Evolutionary conservation across 352 stramenopile species (phyloP).

Genomic region (Halophytophthora batemanensis): DNA sequence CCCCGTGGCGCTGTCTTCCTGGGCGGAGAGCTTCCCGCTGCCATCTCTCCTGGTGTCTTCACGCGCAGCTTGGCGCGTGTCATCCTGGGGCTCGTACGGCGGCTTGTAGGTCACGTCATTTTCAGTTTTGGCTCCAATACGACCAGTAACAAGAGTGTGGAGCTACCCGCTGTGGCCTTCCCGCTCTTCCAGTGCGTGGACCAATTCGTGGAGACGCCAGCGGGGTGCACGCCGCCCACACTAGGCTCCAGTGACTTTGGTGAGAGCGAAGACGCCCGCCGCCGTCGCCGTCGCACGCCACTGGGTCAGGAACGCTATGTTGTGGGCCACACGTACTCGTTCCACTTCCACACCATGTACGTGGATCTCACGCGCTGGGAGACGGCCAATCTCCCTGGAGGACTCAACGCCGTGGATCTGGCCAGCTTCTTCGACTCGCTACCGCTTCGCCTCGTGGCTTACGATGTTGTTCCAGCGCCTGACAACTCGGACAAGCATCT

Average conservation of each 20-base stretch:
- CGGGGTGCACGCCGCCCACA: slow-evolving; percentile 43
- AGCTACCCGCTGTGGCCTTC: slow-evolving; percentile 68
- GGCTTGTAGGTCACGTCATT: slow-evolving; percentile 59
- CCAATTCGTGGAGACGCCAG: slow-evolving; percentile 69
- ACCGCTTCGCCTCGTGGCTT: slow-evolving; percentile 69
- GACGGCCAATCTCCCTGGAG: slow-evolving; percentile 71
- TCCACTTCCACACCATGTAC: slow-evolving; percentile 90
- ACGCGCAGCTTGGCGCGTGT: slow-evolving; percentile 73
- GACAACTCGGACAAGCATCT: slow-evolving; percentile 31
- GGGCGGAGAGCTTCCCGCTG: slow-evolving; percentile 63
- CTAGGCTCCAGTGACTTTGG: slow-evolving; percentile 62
- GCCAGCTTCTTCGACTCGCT: slow-evolving; percentile 78
- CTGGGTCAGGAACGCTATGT: slow-evolving; percentile 47
- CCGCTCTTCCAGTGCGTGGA: slow-evolving; percentile 80
- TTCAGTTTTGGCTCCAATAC: slow-evolving; percentile 63
- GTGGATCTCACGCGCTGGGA: slow-evolving; percentile 79
- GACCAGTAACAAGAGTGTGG: slow-evolving; percentile 13
- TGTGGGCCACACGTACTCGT: slow-evolving; percentile 79
- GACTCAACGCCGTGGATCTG: slow-evolving; percentile 67
- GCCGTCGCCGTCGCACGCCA: slow-evolving; percentile 39
- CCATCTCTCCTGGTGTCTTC: slow-evolving; percentile 67
- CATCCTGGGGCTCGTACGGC: slow-evolving; percentile 74
- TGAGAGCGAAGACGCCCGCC: slow-evolving; percentile 47
- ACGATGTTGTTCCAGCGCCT: slow-evolving; percentile 36
- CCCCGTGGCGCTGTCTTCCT: slow-evolving; percentile 61